Evolutionary conservation across 2,329 filamentous ascomycete species (phyloP), one percentile per base, ranked within the genome.

Genomic region (Phyllosticta ampelicida): DNA sequence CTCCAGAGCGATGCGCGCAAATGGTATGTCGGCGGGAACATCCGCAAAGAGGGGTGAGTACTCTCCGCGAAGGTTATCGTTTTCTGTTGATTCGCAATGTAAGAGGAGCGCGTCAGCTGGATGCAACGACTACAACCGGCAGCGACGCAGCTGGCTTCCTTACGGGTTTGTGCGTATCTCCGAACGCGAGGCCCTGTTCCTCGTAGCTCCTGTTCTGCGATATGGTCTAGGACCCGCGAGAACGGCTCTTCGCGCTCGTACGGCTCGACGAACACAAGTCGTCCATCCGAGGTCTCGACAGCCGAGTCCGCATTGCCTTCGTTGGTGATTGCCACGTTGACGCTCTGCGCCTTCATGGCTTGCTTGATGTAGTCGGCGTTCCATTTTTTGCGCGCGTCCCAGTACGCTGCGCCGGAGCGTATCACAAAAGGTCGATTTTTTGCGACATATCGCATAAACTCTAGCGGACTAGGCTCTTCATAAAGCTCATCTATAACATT

Each of bases 281-380:
- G 11, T 1, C 21, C 49, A 55, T 86, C 80, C 62, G 81, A 78
- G 1, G 85, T 83, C 62, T 86, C 83, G 26, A 87, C 78, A 60
- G 90, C 82, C 6, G 70, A 62, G 73, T 84, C 64, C 76, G 84
- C 64, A 76, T 81, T 75, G 75, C 82, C 87, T 51, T 75, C 69
- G 1, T 87, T 87, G n/a, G 89, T 94, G 30, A 90, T 79, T 20
- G 88, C 87, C 59, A 92, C 87, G 63, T 88, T 89, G 55, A 94
- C 85, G 0, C 70, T 71, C 56, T 81, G 76, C 3, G 77, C 77
- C 5, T 71, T 71, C 65, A 94, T 77, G 0, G 74, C 72, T 2
- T 75, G 63, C 28, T 75, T 75, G 3, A 94, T 74, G 65, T 84
- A 86, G 0, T 72, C 66, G 1, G 79, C 77, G 60, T 80, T 78